Conservation (phyloP, 768 basidiomycete genomes). For the Wakefieldia striispora region DNA sequence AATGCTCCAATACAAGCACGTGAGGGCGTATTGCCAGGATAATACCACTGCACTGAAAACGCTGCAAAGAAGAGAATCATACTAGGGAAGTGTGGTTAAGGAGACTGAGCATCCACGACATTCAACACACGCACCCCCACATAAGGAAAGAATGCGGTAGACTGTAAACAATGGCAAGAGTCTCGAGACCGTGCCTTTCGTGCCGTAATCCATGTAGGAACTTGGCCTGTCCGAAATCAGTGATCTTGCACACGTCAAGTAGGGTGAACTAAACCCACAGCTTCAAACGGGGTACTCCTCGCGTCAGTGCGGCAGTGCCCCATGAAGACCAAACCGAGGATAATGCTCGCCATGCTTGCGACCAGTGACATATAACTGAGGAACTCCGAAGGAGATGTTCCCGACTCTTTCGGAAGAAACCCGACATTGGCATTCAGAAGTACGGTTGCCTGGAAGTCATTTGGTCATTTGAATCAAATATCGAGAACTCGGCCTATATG, state of each 20-base stretch:
- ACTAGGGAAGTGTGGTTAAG: slow-evolving; percentile 9
- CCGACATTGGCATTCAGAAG: slow-evolving; percentile 60
- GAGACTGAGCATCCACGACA: not conserved
- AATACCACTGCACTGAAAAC: slow-evolving; percentile 26
- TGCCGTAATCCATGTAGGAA: slow-evolving; percentile 23
- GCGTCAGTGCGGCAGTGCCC: slow-evolving; percentile 39
- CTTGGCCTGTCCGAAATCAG: slow-evolving; percentile 9
- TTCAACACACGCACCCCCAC: slow-evolving; percentile 48
- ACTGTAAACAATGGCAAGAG: slow-evolving; percentile 52
- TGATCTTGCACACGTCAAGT: not conserved
- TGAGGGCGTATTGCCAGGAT: not conserved
- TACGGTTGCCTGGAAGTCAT: slow-evolving; percentile 45
- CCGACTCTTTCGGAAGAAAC: slow-evolving; percentile 47
- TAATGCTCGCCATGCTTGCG: slow-evolving; percentile 40
- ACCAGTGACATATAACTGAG: slow-evolving; percentile 45
- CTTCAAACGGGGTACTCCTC: slow-evolving; percentile 29
- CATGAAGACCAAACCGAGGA: slow-evolving; percentile 43
- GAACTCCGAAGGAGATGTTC: slow-evolving; percentile 35
- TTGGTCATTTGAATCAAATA: not conserved
- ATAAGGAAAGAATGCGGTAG: slow-evolving; percentile 56
- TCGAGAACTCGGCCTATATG: not conserved
- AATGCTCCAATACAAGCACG: slow-evolving; percentile 31
- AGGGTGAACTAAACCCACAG: slow-evolving; percentile 29
- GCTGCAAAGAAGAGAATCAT: slow-evolving; percentile 31
- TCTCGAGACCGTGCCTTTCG: slow-evolving; percentile 42